Percentiles rank a stretch among this genome's conserved stretches.
phyloP scores from a whole-genome alignment of 192 early-diverging fungal genomes.

The Coemansia sp. region DNA sequence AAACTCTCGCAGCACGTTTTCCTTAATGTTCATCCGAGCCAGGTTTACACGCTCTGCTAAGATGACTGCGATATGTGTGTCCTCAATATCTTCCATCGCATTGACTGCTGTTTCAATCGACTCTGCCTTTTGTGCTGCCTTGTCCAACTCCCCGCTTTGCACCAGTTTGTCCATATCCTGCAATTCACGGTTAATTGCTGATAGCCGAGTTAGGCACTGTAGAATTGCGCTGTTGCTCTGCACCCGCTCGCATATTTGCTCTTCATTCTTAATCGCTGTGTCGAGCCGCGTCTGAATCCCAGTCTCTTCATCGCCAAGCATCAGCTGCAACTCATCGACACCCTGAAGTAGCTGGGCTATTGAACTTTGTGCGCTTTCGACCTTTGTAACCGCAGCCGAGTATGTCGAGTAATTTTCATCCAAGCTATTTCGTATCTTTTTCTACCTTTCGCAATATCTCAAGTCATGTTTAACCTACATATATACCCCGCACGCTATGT shows the following conservation, averaged over 20 bases:
- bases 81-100: slow-evolving; percentile 7
- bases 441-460: not conserved
- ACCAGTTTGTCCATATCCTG: slow-evolving; percentile 18
- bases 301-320: slow-evolving; percentile 29
- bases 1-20: slow-evolving; percentile 7
- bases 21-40: slow-evolving; percentile 22
- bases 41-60: slow-evolving; percentile 9
- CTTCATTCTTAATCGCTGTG: slow-evolving; percentile 11
- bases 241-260: slow-evolving; percentile 5
- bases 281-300: slow-evolving; percentile 24
- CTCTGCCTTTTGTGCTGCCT: slow-evolving; percentile 14
- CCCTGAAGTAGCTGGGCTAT: slow-evolving; percentile 22
- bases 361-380: slow-evolving; percentile 9
- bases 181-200: slow-evolving; percentile 10
- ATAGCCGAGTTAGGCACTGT: slow-evolving; percentile 11
- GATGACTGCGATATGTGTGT: slow-evolving; percentile 7
- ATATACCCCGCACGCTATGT: not conserved
- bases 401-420: slow-evolving; percentile 11
- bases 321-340: slow-evolving; percentile 28
- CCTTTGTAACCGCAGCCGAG: slow-evolving; percentile 1
- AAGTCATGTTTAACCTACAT: not conserved
- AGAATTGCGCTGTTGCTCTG: slow-evolving; percentile 12
- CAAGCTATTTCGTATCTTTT: slow-evolving; percentile 9
- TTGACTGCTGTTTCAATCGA: slow-evolving; percentile 6
- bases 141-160: not conserved